Evolutionary conservation across 1,139 yeast species (phyloP), one percentile per base, ranked within the genome.

Genomic region (Candida glucosophila): DNA sequence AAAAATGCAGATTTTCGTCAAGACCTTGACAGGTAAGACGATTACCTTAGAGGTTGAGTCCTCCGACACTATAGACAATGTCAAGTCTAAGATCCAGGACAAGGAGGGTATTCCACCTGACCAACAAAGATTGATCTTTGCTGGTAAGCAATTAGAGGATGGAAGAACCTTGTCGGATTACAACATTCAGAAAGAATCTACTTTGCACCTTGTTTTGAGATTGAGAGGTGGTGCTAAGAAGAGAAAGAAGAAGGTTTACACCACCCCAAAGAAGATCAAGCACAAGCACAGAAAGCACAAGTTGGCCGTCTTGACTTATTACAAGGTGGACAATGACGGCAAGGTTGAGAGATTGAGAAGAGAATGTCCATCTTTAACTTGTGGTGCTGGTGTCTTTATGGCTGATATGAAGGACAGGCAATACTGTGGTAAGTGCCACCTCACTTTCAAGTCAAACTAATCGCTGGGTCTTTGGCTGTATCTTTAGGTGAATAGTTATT

Each of bases 311-410:
- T 83, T 90, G 68, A 86, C 93, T 61, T 90, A 88, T 92, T 92
- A 88, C 88, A 88, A 88, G 78, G 97, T 90, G 55, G 95, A 86
- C 67, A 81, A 79, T 61, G 98, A 92, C 55, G 98, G 98, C 57
- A 81, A 86, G 66, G 95, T 90, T 58, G 92, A 88, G 73, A 85
- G 95, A 73, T 85, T 92, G 66, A 88, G 96, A 77, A 88, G 94
- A 70, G 97, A 90, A 72, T 92, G 98, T 74, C 88, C 94, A 52
- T 71, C 75, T 60, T 73, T 66, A 43, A 79, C 79, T 58, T 88
- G 96, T 74, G 97, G 96, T 76, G 92, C 96, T 51, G 96, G 96
- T 80, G 81, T 85, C 67, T 90, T 90, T 92, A 88, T 90, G 95
- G 99, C 97, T 55, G 81, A 86, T 88, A 90, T 83, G 92, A 72